These are phyloP conservation scores for Ordospora colligata DNA, from an alignment of 371 early-diverging fungal genomes.

Conservation along the genomic window DNA sequence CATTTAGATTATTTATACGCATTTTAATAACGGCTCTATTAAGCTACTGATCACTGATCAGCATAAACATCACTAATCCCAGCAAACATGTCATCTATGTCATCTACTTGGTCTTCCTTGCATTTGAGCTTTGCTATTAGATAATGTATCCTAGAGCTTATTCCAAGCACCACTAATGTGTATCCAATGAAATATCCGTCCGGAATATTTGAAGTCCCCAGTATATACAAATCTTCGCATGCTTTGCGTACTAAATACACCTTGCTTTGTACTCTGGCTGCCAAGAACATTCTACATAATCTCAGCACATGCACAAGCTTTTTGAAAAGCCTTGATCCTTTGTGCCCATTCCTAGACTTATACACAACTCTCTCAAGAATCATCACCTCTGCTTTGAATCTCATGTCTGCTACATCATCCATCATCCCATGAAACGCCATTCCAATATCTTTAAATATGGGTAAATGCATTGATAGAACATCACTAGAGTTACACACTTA, in stretches of 20 bases:
- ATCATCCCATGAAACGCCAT: not conserved
- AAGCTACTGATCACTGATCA: no score
- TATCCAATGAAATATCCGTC: not conserved
- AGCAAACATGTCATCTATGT: constrained; percentile 9
- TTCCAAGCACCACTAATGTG: not conserved
- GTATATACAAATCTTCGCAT: not conserved
- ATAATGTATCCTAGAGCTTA: constrained; percentile 6
- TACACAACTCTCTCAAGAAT: not conserved
- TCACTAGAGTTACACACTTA: not conserved
- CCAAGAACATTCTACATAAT: not conserved
- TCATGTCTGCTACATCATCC: not conserved
- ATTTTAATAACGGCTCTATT: no score
- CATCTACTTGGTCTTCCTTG: not conserved
- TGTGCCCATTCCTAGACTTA: not conserved
- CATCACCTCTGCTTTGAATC: not conserved
- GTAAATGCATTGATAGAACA: not conserved
- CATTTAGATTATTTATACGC: no score
- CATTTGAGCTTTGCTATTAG: not conserved
- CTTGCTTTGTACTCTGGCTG: not conserved
- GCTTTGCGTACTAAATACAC: not conserved
- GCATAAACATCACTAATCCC: not conserved
- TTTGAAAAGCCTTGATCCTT: not conserved
- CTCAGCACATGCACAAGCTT: not conserved
- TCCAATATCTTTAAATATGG: no score
- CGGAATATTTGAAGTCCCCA: constrained; percentile 9